Evolutionary conservation across 2,329 filamentous ascomycete genomes (phyloP).

Genomic region (Hawksworthiomyces lignivorus): DNA sequence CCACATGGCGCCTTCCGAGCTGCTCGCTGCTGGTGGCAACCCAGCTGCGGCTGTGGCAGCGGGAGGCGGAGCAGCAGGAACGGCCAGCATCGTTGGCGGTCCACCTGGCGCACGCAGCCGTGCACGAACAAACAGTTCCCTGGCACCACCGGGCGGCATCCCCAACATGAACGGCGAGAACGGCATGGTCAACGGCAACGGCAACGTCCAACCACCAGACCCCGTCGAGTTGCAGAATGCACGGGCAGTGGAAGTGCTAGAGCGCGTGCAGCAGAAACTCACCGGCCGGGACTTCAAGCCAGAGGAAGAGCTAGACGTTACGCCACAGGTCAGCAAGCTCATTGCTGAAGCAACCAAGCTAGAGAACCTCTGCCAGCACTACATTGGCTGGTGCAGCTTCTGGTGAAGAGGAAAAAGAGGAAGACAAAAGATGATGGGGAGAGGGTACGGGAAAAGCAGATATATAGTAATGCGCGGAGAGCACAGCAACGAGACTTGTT

Average conservation of each 20-base stretch:
- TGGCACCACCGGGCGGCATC: conserved; percentile 26
- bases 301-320: conserved; percentile 73
- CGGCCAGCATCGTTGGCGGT: conserved; percentile 32
- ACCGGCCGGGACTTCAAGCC: conserved; percentile 89
- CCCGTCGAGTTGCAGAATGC: conserved; percentile 81
- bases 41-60: conserved; percentile 18
- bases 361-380: conserved; percentile 97
- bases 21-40: conserved; percentile 34
- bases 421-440: no score
- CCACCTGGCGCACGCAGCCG: conserved; percentile 40
- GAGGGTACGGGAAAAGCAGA: no score
- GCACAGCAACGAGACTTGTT: no score
- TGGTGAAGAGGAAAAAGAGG: conserved; percentile 50
- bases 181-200: conserved; percentile 18
- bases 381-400: conserved; percentile 98
- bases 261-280: conserved; percentile 88
- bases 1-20: conserved; percentile 51
- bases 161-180: conserved; percentile 19
- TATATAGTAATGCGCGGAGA: no score
- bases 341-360: conserved; percentile 93
- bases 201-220: conserved; percentile 33
- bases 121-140: conserved; percentile 53
- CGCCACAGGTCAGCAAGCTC: conserved; percentile 87
- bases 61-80: neutral
- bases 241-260: conserved; percentile 81